phyloP scores from a whole-genome alignment of 148 eudicot genomes.

The Oxyria digyna region DNA sequence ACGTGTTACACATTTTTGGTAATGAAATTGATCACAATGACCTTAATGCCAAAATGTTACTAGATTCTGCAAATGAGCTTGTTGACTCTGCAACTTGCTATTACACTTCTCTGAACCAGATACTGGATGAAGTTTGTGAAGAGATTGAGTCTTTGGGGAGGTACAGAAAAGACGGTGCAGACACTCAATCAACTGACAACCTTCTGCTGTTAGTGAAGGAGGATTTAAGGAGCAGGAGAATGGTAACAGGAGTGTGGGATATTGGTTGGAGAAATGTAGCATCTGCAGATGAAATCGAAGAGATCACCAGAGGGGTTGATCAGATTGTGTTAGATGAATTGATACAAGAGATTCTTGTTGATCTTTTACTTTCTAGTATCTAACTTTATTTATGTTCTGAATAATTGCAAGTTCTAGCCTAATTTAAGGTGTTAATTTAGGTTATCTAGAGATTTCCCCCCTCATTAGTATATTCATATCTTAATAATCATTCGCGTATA shows the following conservation, averaged over 20 bases:
- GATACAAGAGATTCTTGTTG: slow-evolving; percentile 38
- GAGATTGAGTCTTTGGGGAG: slow-evolving; percentile 31
- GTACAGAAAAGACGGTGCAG: slow-evolving; percentile 16
- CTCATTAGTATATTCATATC: no score
- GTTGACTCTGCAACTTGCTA: slow-evolving; percentile 19
- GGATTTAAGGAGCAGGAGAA: slow-evolving; percentile 34
- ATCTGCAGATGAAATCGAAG: slow-evolving; percentile 34
- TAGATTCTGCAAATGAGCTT: slow-evolving; percentile 58
- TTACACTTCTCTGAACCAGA: slow-evolving; percentile 17
- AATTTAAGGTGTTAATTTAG: no score
- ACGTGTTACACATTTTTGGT: no score
- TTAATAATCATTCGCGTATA: no score
- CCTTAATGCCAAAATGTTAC: slow-evolving; percentile 20
- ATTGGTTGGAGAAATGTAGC: slow-evolving; percentile 45
- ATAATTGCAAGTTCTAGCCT: background rate
- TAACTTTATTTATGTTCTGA: background rate
- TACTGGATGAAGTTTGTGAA: slow-evolving; percentile 38
- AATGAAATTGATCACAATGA: slow-evolving; percentile 11
- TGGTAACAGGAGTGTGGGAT: slow-evolving; percentile 37
- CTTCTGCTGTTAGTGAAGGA: slow-evolving; percentile 25
- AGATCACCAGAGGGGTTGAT: slow-evolving; percentile 35
- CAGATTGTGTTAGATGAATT: slow-evolving; percentile 37
- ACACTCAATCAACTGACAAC: slow-evolving; percentile 18
- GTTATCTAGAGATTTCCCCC: no score
- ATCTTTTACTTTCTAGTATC: background rate